Evolutionary conservation across 2,329 filamentous ascomycete species (phyloP), one percentile per base, ranked within the genome.

Genomic region (Colletotrichum endophyticum): DNA sequence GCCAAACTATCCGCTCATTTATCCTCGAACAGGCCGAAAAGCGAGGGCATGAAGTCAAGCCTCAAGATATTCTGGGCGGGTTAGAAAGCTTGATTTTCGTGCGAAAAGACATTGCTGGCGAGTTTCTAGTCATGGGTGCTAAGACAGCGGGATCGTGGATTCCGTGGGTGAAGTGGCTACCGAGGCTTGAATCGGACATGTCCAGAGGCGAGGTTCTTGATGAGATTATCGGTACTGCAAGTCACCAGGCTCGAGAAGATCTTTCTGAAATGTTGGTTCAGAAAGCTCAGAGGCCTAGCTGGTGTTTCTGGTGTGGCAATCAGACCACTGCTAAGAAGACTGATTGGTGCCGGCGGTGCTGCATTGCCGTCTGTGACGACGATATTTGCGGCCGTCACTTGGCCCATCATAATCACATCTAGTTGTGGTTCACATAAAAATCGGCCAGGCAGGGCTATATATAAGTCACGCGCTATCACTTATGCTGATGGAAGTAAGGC

Each of bases 81-180:
- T n/a, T 78, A 6, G 74, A 69, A 28, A 69, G 70, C 25, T 61
- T 78, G 0, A 49, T 78, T 1, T 78, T 78, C 7, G 76, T 78
- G 1, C 44, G 74, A 5, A 77, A 74, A n/a, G 76, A 78, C 13
- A 49, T 78, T 5, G 76, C 74, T 2, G 76, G 73, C 6, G 70
- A 36, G 15, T 4, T 77, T 25, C 66, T 73, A 4, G 30, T 77
- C 30, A 78, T 78, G 76, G 67, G 76, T 6, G 74, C 70, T 3
- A 68, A 49, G 13, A 77, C 76, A 2, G 70, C 70, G 2, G 74
- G 34, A 8, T 16, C 67, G 32, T 78, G 76, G 76, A 70, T 78
- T 2, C 76, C 76, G 28, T 78, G 76, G 76, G 70, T 74, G 9
- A 73, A 73, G 13, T 78, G 76, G 76, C 69, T 78, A 7, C 76